phyloP scores from a whole-genome alignment of 1,139 yeast genomes.

The Maudiozyma humilis region DNA sequence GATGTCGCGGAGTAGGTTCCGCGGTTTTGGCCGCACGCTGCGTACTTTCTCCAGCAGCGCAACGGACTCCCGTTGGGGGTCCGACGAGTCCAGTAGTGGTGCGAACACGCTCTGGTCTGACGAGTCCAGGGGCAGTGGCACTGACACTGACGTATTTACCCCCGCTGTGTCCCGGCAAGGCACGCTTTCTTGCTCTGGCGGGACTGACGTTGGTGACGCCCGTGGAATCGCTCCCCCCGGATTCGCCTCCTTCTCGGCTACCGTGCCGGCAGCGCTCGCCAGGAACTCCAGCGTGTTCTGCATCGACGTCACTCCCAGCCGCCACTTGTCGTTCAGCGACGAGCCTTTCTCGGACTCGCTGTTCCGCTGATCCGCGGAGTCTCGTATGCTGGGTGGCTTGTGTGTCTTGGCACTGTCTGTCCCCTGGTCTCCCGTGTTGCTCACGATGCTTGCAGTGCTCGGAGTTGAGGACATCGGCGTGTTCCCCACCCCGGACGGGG shows the following conservation, averaged over 20 bases:
- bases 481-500: too few species aligned
- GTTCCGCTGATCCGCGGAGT: not conserved
- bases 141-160: too few species aligned
- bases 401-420: too few species aligned
- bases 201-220: not conserved
- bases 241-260: constrained; percentile 45
- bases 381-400: not conserved
- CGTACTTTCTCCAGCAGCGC: constrained; percentile 45
- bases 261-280: constrained; percentile 66
- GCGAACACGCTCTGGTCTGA: constrained; percentile 12
- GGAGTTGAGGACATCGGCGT: too few species aligned
- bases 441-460: too few species aligned
- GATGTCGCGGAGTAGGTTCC: constrained; percentile 46
- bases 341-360: not conserved
- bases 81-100: constrained; percentile 7
- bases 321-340: constrained; percentile 12
- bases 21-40: constrained; percentile 47
- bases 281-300: constrained; percentile 63
- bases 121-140: constrained; percentile 5
- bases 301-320: constrained; percentile 36
- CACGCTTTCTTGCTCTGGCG: not conserved
- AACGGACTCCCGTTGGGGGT: constrained; percentile 24
- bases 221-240: not conserved
- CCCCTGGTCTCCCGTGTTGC: too few species aligned
- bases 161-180: too few species aligned